Base-by-base conservation (phyloP, 192 early-diverging fungal genomes). In the Linnemannia zychae region DNA sequence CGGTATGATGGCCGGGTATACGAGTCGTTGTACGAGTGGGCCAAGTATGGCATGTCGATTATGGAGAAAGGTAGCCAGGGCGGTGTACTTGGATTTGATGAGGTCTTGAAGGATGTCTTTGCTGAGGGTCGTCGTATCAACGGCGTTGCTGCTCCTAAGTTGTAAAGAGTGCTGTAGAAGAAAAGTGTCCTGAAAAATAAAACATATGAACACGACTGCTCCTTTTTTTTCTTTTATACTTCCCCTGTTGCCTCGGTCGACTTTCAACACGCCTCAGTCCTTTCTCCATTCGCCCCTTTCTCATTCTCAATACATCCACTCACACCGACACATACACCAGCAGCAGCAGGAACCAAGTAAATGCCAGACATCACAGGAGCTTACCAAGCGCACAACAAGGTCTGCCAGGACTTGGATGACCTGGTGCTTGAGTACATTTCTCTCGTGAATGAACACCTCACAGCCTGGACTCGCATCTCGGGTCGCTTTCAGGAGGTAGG, bases 1-100 rank as follows among this genome's bases (percentile, higher is more conserved):
- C 91, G 95, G 70, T 94, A 92, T 81, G 96, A 97, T 77, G 96
- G 96, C 77, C 90, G 95, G 75, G 92, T 96, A 16, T 96, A 95
- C 83, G 94, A 93, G 77, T 87, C 92, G 69, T 94, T 93, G 69
- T 90, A 92, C 46, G 87, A 93, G 76, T 86, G 84, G 87, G 91
- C 91, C 15, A 88, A 88, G 38, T 85, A 85, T 31, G 83, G 83
- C 18, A 85, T 85, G 83, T 70, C 57, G 49, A 69, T 85, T 40
- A 38, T 40, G 36, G 76, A 75, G 34, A 79, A 85, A 70, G 83
- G 83, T 37, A 85, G 71, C n/a, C 66, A 85, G 0, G 83, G 83
- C 16, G 78, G 78, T 18, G 83, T 85, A 31, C 37, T 85, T 33
- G 83, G 83, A 0, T 85, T 76, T 37, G 83, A 85, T 49, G 83